A percentile compares a stretch with the other conserved stretches of the same genome.
phyloP scores from a whole-genome alignment of 2,329 filamentous ascomycete genomes.

The Zymoseptoria brevis region DNA sequence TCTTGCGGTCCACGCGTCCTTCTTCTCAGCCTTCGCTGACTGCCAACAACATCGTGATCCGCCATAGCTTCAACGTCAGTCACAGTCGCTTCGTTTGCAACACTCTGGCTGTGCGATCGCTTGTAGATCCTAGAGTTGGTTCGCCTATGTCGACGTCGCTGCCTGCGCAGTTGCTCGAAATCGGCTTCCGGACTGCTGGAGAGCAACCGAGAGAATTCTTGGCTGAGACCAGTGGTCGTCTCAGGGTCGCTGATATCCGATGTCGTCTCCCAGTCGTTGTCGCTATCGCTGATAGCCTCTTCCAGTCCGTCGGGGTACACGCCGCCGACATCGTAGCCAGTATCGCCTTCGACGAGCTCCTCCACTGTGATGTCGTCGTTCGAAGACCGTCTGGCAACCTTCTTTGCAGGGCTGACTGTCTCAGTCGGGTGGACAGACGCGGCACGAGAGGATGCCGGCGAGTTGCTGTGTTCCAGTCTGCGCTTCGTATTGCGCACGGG shows the following conservation, averaged over 20 bases:
- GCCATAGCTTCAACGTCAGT: conserved; percentile 36
- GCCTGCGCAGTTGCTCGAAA: conserved; percentile 20
- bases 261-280: conserved; percentile 24
- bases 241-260: conserved; percentile 22
- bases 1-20: conserved; percentile 34
- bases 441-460: conserved; percentile 25
- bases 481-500: conserved; percentile 17
- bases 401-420: conserved; percentile 26
- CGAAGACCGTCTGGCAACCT: conserved; percentile 16
- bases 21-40: conserved; percentile 36
- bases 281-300: conserved; percentile 18
- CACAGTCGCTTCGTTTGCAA: conserved; percentile 37
- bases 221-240: conserved; percentile 9
- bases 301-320: conserved; percentile 35
- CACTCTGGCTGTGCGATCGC: conserved; percentile 39
- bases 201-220: conserved; percentile 16
- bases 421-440: conserved; percentile 32
- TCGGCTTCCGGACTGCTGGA: conserved; percentile 16
- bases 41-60: conserved; percentile 31
- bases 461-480: conserved; percentile 21
- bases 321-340: conserved; percentile 36
- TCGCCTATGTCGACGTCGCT: conserved; percentile 36
- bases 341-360: conserved; percentile 33
- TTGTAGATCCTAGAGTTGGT: conserved; percentile 34
- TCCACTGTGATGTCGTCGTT: conserved; percentile 34